A percentile compares a stretch with the other conserved stretches of the same genome.
Evolutionary conservation across 495 filamentous ascomycete genomes (phyloP).

Genomic region (Tuber microsphaerosporum): DNA sequence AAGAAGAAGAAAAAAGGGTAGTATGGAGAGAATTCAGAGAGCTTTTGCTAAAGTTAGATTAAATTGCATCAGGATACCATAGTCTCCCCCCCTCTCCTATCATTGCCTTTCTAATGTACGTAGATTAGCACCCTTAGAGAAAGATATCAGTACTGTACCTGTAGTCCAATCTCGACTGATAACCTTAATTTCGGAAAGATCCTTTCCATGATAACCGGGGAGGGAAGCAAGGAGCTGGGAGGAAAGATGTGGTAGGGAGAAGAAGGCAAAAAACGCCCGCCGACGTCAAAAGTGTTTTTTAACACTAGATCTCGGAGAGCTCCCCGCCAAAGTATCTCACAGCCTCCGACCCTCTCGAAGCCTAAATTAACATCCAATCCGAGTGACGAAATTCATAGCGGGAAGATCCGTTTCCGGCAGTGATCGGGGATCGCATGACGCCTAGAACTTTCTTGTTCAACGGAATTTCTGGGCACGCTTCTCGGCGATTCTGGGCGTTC

Average conservation of each 20-base stretch:
- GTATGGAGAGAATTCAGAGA: background rate
- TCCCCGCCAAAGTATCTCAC: conserved; percentile 1
- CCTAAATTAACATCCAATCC: conserved; percentile 15
- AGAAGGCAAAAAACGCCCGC: background rate
- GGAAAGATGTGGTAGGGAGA: background rate
- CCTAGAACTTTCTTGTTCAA: conserved; percentile 7
- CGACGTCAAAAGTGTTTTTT: conserved; percentile 12
- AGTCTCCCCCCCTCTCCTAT: background rate
- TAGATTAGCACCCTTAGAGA: background rate
- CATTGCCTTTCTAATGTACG: background rate
- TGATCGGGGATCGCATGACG: conserved; percentile 12
- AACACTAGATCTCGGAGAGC: conserved; percentile 6
- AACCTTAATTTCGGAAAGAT: background rate
- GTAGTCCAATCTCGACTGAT: background rate
- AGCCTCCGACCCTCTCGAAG: background rate
- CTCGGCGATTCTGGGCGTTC: conserved; percentile 10
- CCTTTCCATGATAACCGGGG: background rate
- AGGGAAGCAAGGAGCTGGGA: background rate
- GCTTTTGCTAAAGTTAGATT: background rate
- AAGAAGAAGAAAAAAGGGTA: background rate
- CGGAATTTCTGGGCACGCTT: background rate
- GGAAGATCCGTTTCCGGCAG: conserved; percentile 6
- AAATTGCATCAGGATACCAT: background rate
- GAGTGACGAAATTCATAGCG: background rate
- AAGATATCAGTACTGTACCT: background rate